Base-by-base conservation (phyloP, 1,139 yeast genomes). In the Geotrichum reessii region DNA sequence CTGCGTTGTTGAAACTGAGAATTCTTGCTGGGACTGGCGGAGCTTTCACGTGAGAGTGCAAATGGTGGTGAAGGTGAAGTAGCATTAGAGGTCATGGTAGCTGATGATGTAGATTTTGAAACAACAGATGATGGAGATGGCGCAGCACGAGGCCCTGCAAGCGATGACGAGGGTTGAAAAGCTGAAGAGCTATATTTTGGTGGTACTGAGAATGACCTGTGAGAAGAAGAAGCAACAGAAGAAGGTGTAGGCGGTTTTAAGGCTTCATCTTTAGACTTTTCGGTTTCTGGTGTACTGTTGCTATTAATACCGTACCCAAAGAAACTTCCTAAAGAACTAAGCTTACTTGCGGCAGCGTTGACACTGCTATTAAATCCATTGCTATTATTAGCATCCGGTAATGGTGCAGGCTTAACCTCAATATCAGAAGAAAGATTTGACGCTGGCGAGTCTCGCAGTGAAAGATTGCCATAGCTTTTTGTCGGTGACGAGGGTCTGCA, bases 251-350 rank as follows among this genome's bases (percentile, higher is more conserved):
- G 40, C 3, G 22, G 22, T 37, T 21, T 14, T 25, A 27, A 44
- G 14, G 33, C 42, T 19, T 47, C 52, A 19, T 33, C 8, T 46
- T 46, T 17, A 17, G 48, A 14, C 7, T 25, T 25, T 46, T 46
- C 48, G 2, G 3, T 46, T 14, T n/a, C 42, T 14, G 48, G 7
- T 19, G 48, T 22, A 17, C 27, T 12, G 42, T 21, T 22, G 37
- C 37, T 37, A 22, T 22, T 7, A 17, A 19, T 21, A 25, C 28
- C 44, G n/a, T 40, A 48, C 8, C 56, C 56, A 31, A 52, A 52
- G 14, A 57, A 42, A 50, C 53, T 27, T 7, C 56, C 53, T 56
- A 57, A 49, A 33, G 52, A 51, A 40, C 59, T 50, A 31, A 57
- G 52, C 31, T 56, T 24, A 44, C 49, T 57, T 9, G 14, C 44